Evolutionary conservation across 495 filamentous ascomycete genomes (phyloP), one percentile per base, ranked within the genome.

Genomic region (Talaromyces borbonicus): DNA sequence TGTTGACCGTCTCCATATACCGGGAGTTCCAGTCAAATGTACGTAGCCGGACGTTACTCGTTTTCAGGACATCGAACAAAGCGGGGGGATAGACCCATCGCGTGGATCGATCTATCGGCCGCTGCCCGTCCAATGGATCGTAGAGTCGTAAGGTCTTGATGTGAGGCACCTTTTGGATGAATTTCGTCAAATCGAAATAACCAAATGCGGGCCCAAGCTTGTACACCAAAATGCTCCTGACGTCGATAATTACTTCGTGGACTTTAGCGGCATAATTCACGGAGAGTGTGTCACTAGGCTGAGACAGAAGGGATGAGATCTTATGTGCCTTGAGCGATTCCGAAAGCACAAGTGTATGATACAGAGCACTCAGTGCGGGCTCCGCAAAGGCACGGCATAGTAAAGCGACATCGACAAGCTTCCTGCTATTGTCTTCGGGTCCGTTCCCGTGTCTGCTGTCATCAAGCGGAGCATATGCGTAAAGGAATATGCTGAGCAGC

Each of bases 1-100:
- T 56, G 23, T 66, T 51, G n/a, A 57, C 57, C 1, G 68, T 62
- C 7, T 74, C 68, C 49, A 74, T 69, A 36, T 84, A 68, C n/a
- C 79, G 73, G 26, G 74, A 62, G 52, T 84, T 90, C 87, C 89
- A 94, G 25, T 78, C 79, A 84, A 85, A 95, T 43, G 72, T 78
- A 24, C 64, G 68, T 23, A 94, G 74, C 27, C 56, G 56, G 8
- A 72, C 60, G 5, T 67, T 62, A 27, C 56, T 63, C 16, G 65
- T 44, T 5, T 65, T 58, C 24, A 87, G 63, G 1, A 74, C 67
- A 0, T 72, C 52, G 47, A 90, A 80, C 0, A 93, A 53, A 1
- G 59, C 48, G 4, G 71, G 56, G 24, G 81, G 75, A 53, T 87
- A 87, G 11, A 52, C 61, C 79, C 80, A 89, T 2, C 42, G 47